A percentile compares a stretch with the other conserved stretches of the same genome.
phyloP scores from a whole-genome alignment of 1,284 basidiomycete genomes.

The Ceratobasidium sp. region DNA sequence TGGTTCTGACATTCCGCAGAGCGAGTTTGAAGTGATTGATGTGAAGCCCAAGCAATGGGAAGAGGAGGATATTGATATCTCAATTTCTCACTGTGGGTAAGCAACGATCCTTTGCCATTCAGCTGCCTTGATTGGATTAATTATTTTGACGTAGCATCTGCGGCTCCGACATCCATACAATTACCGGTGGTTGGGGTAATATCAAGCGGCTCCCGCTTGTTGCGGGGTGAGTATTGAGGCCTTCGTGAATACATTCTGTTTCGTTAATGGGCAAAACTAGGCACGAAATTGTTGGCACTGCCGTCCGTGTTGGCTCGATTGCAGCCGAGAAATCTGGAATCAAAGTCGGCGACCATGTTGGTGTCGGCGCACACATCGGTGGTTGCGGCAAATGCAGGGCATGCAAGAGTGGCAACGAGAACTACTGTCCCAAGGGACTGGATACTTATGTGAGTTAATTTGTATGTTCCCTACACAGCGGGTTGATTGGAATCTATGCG shows the following conservation, averaged over 20 bases:
- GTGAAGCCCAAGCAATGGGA: slow-evolving; percentile 50
- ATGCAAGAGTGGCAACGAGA: slow-evolving; percentile 63
- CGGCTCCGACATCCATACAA: slow-evolving; percentile 63
- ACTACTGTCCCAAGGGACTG: slow-evolving; percentile 54
- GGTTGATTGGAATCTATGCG: slow-evolving; percentile 44
- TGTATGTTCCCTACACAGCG: slow-evolving; percentile 39
- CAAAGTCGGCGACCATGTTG: slow-evolving; percentile 68
- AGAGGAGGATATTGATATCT: slow-evolving; percentile 51
- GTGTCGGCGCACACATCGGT: slow-evolving; percentile 67
- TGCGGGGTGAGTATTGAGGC: slow-evolving; percentile 46
- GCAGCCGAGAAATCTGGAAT: slow-evolving; percentile 55
- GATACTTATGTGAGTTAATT: slow-evolving; percentile 49
- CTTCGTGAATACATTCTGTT: not conserved
- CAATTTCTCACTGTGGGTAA: slow-evolving; percentile 51
- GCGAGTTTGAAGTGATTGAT: slow-evolving; percentile 54
- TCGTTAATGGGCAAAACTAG: slow-evolving; percentile 46
- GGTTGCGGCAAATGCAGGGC: slow-evolving; percentile 60
- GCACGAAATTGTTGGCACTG: slow-evolving; percentile 70
- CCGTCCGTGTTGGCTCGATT: slow-evolving; percentile 59
- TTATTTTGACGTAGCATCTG: slow-evolving; percentile 48
- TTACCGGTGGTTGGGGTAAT: slow-evolving; percentile 58
- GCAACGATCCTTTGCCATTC: not conserved
- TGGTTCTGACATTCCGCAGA: slow-evolving; percentile 45
- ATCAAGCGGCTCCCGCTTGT: slow-evolving; percentile 52
- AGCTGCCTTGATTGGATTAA: not conserved